These are phyloP conservation scores for Colletotrichum tofieldiae DNA, from an alignment of 2,329 filamentous ascomycete genomes.

Conservation along the genomic window DNA sequence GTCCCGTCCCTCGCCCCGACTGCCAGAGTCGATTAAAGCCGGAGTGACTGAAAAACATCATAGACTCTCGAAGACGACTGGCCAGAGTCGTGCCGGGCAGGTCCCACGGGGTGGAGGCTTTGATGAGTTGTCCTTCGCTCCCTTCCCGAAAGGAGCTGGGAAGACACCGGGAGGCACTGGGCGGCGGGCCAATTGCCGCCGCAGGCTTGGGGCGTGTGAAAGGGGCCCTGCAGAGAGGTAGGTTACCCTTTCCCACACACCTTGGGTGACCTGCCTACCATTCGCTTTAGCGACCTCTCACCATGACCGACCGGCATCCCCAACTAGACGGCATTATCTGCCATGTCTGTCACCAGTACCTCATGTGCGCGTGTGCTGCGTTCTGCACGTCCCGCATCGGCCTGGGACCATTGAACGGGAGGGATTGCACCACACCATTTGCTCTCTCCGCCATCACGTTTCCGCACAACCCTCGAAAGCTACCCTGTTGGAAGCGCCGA, in stretches of 20 bases:
- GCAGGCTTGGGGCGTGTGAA: slow-evolving; percentile 36
- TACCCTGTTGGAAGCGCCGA: not conserved
- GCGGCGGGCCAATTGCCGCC: slow-evolving; percentile 41
- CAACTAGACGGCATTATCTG: not conserved
- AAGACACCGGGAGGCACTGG: slow-evolving; percentile 14
- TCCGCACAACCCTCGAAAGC: too few species aligned
- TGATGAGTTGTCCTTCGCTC: slow-evolving; percentile 43
- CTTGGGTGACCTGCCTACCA: slow-evolving; percentile 5
- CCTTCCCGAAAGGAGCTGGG: slow-evolving; percentile 41
- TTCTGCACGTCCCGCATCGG: slow-evolving; percentile 7
- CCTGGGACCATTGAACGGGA: too few species aligned
- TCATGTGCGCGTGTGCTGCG: slow-evolving; percentile 21
- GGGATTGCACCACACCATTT: too few species aligned
- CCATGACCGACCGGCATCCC: not conserved
- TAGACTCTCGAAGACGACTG: not conserved
- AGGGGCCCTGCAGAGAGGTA: slow-evolving; percentile 19
- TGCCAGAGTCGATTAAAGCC: not conserved
- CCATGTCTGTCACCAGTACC: slow-evolving; percentile 1
- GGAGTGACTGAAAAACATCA: not conserved
- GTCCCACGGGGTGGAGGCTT: slow-evolving; percentile 40
- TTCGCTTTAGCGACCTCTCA: not conserved
- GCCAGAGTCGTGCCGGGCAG: not conserved
- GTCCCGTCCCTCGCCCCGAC: slow-evolving; percentile 15
- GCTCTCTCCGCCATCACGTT: too few species aligned
- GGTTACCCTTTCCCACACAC: not conserved